Conservation (phyloP, 2,329 filamentous ascomycete species). For the Pseudogymnoascus sp. region DNA sequence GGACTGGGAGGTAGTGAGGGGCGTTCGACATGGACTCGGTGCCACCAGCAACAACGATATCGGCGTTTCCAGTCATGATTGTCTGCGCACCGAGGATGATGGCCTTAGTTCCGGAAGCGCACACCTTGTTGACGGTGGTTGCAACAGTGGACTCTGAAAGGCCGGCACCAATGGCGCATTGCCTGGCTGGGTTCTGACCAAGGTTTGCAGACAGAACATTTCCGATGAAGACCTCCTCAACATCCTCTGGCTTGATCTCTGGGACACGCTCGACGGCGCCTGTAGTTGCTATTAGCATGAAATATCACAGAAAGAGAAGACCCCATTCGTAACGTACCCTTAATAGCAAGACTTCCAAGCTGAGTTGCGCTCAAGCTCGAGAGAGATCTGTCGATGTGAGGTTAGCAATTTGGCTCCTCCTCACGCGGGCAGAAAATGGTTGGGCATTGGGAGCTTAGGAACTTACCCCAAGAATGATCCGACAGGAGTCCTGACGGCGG, state of each 20-base stretch:
- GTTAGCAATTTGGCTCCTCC: slow-evolving; percentile 14
- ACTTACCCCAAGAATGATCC: slow-evolving; percentile 88
- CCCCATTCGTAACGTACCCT: slow-evolving; percentile 52
- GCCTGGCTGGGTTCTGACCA: slow-evolving; percentile 91
- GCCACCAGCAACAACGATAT: slow-evolving; percentile 87
- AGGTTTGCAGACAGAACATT: slow-evolving; percentile 96
- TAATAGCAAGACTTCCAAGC: slow-evolving; percentile 86
- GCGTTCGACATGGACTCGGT: slow-evolving; percentile 98
- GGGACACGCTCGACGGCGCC: slow-evolving; percentile 79
- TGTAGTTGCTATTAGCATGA: slow-evolving; percentile 27
- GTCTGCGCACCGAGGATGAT: slow-evolving; percentile 92
- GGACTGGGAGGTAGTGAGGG: slow-evolving; percentile 86
- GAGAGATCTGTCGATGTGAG: slow-evolving; percentile 57
- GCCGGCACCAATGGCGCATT: slow-evolving; percentile 85
- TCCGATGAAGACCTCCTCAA: slow-evolving; percentile 96
- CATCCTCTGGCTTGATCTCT: slow-evolving; percentile 77
- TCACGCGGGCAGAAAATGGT: slow-evolving; percentile 49
- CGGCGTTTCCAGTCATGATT: slow-evolving; percentile 92
- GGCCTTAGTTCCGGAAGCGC: slow-evolving; percentile 89
- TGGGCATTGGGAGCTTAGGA: slow-evolving; percentile 38
- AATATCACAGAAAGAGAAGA: not conserved
- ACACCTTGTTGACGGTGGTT: slow-evolving; percentile 98
- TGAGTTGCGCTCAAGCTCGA: slow-evolving; percentile 80
- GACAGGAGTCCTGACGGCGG: slow-evolving; percentile 80
- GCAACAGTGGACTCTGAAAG: slow-evolving; percentile 72